These are phyloP conservation scores for Cladorrhinum sp. DNA, from an alignment of 2,329 filamentous ascomycete species.

Conservation along the genomic window DNA sequence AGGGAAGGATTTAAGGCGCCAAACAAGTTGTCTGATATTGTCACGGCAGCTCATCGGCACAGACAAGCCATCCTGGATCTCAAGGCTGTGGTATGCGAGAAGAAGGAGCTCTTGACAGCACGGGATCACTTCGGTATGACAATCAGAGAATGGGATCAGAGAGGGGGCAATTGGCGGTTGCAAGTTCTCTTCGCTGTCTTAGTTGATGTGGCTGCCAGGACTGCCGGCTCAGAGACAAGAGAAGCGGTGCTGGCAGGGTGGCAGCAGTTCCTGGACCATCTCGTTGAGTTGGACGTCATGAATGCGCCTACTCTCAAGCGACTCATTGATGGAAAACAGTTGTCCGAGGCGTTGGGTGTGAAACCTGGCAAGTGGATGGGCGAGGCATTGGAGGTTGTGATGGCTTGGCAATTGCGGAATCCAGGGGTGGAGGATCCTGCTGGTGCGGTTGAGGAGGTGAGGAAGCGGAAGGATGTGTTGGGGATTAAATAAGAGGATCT, in stretches of 20 bases:
- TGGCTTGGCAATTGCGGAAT: slow-evolving; percentile 86
- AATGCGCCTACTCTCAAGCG: slow-evolving; percentile 57
- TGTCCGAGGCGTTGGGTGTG: slow-evolving; percentile 65
- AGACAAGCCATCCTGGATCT: slow-evolving; percentile 59
- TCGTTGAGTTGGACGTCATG: slow-evolving; percentile 53
- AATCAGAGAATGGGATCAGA: slow-evolving; percentile 66
- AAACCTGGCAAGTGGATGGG: slow-evolving; percentile 83
- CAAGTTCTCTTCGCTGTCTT: slow-evolving; percentile 68
- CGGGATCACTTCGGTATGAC: slow-evolving; percentile 70
- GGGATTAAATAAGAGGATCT: slow-evolving; percentile 34
- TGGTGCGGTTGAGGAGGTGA: slow-evolving; percentile 60
- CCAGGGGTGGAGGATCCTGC: slow-evolving; percentile 59
- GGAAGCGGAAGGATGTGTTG: slow-evolving; percentile 49
- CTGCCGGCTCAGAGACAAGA: slow-evolving; percentile 33
- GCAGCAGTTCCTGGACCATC: slow-evolving; percentile 55
- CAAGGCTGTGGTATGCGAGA: slow-evolving; percentile 51
- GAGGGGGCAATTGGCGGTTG: slow-evolving; percentile 62
- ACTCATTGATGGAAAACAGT: slow-evolving; percentile 70
- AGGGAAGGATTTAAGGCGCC: slow-evolving; percentile 76
- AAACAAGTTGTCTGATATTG: slow-evolving; percentile 69
- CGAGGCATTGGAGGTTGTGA: slow-evolving; percentile 71
- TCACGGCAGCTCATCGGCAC: slow-evolving; percentile 63
- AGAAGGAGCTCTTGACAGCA: slow-evolving; percentile 44
- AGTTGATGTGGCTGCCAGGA: slow-evolving; percentile 55
- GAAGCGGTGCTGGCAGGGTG: slow-evolving; percentile 47